Evolutionary conservation across 1,284 basidiomycete species (phyloP).

Genomic region (Tremellales sp.): DNA sequence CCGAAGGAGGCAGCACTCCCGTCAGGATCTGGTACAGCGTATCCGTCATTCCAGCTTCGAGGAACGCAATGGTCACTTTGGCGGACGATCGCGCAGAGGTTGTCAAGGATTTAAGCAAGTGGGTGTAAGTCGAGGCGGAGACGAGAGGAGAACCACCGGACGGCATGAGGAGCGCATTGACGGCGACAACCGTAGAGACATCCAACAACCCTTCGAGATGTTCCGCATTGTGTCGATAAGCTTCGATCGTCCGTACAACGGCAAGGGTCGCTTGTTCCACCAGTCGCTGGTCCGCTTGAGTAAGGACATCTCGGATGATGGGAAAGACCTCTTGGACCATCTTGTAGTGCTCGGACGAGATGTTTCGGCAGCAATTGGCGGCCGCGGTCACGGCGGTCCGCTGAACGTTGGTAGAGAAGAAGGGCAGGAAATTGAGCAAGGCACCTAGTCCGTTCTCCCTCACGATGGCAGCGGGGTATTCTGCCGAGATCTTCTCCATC

Average conservation of each 20-base stretch:
- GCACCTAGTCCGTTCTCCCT: constrained; percentile 88
- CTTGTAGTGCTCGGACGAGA: constrained; percentile 76
- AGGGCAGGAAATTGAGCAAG: constrained; percentile 87
- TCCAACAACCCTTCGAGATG: constrained; percentile 83
- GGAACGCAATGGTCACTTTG: constrained; percentile 73
- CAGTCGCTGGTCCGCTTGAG: constrained; percentile 85
- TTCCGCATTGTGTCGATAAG: constrained; percentile 77
- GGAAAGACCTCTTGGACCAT: constrained; percentile 88
- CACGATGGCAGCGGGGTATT: constrained; percentile 89
- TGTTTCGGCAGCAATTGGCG: constrained; percentile 88
- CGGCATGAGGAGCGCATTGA: constrained; percentile 79
- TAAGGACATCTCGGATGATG: constrained; percentile 82
- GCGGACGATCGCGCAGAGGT: constrained; percentile 81
- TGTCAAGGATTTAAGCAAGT: constrained; percentile 78
- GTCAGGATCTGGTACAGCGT: constrained; percentile 90
- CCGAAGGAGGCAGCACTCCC: constrained; percentile 72
- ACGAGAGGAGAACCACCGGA: constrained; percentile 80
- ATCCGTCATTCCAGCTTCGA: constrained; percentile 85
- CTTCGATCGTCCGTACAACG: constrained; percentile 85
- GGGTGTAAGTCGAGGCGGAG: constrained; percentile 78
- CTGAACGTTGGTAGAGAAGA: constrained; percentile 94
- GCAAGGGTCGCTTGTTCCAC: constrained; percentile 91
- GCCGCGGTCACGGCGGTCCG: constrained; percentile 93
- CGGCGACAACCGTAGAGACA: constrained; percentile 71
- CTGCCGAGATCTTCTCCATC: constrained; percentile 93